A percentile compares a stretch with the other conserved stretches of the same genome.
Evolutionary conservation across 202 grass and related monocot genomes (phyloP).

Genomic region (Musa balbisiana): DNA sequence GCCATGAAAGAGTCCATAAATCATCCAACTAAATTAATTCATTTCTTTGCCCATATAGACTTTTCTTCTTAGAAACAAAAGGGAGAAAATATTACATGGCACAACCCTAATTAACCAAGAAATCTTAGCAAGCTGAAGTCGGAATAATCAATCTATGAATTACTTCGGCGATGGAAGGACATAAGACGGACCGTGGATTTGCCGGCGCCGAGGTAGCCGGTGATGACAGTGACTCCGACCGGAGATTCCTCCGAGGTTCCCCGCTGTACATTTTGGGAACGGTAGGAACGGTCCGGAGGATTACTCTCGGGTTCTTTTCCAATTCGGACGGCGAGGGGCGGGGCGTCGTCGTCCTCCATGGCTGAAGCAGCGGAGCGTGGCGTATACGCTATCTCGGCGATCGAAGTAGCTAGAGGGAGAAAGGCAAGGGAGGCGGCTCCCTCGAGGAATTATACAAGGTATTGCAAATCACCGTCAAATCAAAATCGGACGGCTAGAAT

Average conservation of each 20-base stretch:
- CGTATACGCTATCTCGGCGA: no score
- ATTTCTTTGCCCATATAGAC: no score
- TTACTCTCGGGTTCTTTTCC: constrained; percentile 7
- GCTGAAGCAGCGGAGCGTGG: not conserved
- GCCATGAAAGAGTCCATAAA: no score
- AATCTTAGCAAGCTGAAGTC: not conserved
- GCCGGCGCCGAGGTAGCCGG: constrained; percentile 85
- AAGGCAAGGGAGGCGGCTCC: no score
- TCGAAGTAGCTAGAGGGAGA: no score
- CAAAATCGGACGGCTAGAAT: no score
- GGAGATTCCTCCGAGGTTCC: constrained; percentile 9
- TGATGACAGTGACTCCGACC: constrained; percentile 90
- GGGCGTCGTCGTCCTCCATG: constrained; percentile 56
- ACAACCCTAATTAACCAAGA: not conserved
- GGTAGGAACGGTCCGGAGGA: not conserved
- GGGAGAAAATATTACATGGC: no score
- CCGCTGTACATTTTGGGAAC: not conserved
- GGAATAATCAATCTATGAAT: not conserved
- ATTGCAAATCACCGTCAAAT: no score
- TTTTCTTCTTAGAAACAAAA: no score
- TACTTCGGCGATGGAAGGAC: not conserved
- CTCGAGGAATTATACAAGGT: no score
- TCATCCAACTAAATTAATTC: no score
- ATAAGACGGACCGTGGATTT: constrained; percentile 62
- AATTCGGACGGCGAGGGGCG: constrained; percentile 51